Conservation (phyloP, 1,139 yeast species). For the Protomyces inundatus region DNA sequence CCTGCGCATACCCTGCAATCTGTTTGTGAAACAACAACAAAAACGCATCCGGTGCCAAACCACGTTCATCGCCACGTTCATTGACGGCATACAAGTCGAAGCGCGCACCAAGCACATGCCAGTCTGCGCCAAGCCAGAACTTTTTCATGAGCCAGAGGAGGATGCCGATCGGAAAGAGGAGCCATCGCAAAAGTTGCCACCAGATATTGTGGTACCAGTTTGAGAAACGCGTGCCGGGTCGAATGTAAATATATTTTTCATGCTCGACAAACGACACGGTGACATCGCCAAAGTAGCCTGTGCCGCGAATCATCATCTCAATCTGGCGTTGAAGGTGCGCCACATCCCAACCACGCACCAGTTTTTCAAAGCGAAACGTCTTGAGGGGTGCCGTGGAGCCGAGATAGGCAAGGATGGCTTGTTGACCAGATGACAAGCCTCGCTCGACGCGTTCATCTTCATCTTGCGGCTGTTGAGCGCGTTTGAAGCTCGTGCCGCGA, state of each 20-base stretch:
- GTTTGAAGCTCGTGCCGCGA: conserved; percentile 3
- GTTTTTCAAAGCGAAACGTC: conserved; percentile 3
- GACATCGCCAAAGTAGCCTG: neutral
- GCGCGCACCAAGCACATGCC: conserved; percentile 5
- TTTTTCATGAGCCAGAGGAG: neutral
- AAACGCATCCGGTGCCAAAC: neutral
- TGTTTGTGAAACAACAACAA: neutral
- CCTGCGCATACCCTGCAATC: neutral
- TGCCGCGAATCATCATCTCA: conserved; percentile 3
- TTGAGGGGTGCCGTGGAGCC: neutral
- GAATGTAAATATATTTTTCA: neutral
- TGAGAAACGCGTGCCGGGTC: conserved; percentile 1
- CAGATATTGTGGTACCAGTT: neutral
- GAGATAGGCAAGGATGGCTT: conserved; percentile 1
- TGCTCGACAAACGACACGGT: neutral
- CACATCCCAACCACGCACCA: conserved; percentile 7
- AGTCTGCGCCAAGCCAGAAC: conserved; percentile 6
- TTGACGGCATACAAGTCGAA: conserved; percentile 1
- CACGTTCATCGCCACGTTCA: conserved; percentile 2
- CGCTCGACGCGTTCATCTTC: conserved; percentile 1
- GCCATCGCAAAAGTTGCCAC: neutral
- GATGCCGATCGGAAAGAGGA: conserved; percentile 9
- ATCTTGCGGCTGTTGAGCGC: neutral
- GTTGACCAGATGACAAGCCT: conserved; percentile 4
- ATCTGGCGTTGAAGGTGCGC: neutral